Evolutionary conservation across 164 flowering plant species (phyloP), one percentile per base, ranked within the genome.

Genomic region (Warburgia ugandensis): DNA sequence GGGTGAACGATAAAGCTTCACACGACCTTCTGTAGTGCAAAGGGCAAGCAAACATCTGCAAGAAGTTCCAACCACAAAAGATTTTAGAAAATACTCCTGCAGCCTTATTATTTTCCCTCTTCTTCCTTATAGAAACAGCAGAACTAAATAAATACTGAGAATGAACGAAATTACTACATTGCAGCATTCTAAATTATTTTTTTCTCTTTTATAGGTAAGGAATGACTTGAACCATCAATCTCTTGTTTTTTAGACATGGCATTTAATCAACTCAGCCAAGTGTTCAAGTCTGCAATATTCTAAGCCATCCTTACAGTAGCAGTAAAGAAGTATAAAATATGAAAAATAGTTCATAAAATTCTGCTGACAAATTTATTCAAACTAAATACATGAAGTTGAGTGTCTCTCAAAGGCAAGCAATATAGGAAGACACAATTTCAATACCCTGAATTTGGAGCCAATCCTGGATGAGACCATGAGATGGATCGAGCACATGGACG

Each of bases 41-140:
- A 91, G 83, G 61, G 88, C 95, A 58, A 91, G 85, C 84, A 91
- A 73, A 72, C 96, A 85, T 68, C 98, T 87, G 68, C 36, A 59
- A 4, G 26, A 60, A 55, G 56, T 62, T 39, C n/a, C 47, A 56
- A 60, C n/a, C n/a, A 52, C 17, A 27, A 37, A 21, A 45, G 40
- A 14, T 35, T 52, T 38, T 45, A 51, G 29, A 43, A 48, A 48
- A n/a, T 5, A 48, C n/a, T 28, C 27, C 28, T 5, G n/a, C n/a
- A n/a, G n/a, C n/a, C n/a, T n/a, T n/a, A n/a, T n/a, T n/a, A n/a
- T n/a, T n/a, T n/a, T n/a, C n/a, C n/a, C n/a, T n/a, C n/a, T n/a
- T n/a, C n/a, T n/a, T n/a, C n/a, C n/a, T n/a, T n/a, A n/a, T n/a
- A n/a, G n/a, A n/a, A n/a, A n/a, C n/a, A n/a, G n/a, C n/a, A n/a